phyloP scores from a whole-genome alignment of 306 rosid genomes.

The Canavalia ensiformis region DNA sequence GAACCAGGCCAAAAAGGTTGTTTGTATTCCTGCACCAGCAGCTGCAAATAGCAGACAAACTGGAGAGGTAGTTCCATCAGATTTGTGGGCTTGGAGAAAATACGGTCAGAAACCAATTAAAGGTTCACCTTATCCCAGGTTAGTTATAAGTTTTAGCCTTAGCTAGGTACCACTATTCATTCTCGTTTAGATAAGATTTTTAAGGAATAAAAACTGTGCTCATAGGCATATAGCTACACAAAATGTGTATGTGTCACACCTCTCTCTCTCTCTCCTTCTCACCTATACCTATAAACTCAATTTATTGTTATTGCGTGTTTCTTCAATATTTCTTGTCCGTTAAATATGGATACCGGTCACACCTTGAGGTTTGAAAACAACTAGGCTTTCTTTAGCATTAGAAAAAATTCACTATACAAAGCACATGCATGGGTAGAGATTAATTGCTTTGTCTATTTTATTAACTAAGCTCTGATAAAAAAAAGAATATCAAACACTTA shows the following conservation, averaged over 20 bases:
- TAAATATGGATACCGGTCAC: slow-evolving; percentile 37
- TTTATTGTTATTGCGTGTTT: slow-evolving; percentile 43
- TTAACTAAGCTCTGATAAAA: neutral
- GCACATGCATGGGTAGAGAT: neutral
- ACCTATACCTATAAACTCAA: slow-evolving; percentile 34
- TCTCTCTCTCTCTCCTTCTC: neutral
- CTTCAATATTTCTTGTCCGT: slow-evolving; percentile 39
- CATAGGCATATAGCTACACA: neutral
- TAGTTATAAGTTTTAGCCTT: slow-evolving; percentile 37
- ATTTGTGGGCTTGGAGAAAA: slow-evolving; percentile 99
- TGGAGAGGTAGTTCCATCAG: slow-evolving; percentile 97
- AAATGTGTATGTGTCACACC: neutral
- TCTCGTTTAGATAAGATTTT: slow-evolving; percentile 1
- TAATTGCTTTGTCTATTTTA: neutral
- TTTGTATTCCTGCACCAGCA: slow-evolving; percentile 95
- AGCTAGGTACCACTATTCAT: slow-evolving; percentile 3
- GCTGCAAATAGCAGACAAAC: slow-evolving; percentile 86
- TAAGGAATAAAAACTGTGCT: neutral
- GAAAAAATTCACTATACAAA: neutral
- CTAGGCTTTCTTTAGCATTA: slow-evolving; percentile 18
- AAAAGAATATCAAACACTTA: neutral
- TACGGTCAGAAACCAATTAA: slow-evolving; percentile 98
- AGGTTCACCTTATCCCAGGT: slow-evolving; percentile 99
- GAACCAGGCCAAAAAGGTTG: slow-evolving; percentile 88
- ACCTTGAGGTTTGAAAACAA: slow-evolving; percentile 17